These are phyloP conservation scores for Magnaporthiopsis poae DNA, from an alignment of 2,329 filamentous ascomycete genomes.

Conservation along the genomic window DNA sequence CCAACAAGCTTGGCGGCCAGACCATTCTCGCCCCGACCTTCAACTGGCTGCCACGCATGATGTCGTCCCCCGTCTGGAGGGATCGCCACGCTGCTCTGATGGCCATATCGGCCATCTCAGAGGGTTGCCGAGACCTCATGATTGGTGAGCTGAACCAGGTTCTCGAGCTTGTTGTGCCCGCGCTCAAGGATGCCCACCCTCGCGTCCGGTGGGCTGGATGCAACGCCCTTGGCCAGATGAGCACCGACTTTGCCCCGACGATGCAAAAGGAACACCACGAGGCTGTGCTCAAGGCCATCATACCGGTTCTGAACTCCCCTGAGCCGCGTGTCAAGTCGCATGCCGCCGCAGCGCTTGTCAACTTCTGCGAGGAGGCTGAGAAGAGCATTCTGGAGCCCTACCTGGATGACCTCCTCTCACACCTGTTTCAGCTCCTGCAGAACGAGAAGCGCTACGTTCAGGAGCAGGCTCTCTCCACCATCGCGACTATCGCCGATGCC, in stretches of 20 bases:
- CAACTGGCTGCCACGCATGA: constrained; percentile 94
- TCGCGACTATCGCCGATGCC: constrained; percentile 97
- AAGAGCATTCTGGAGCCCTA: constrained; percentile 87
- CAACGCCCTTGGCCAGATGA: constrained; percentile 99
- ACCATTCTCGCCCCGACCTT: constrained; percentile 90
- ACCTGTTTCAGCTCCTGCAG: constrained; percentile 77
- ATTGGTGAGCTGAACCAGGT: constrained; percentile 88
- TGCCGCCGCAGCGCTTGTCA: constrained; percentile 92
- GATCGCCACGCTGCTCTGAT: constrained; percentile 94
- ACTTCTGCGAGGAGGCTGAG: constrained; percentile 97
- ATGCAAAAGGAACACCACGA: constrained; percentile 97
- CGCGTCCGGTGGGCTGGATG: constrained; percentile 95
- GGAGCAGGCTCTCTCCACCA: constrained; percentile 93
- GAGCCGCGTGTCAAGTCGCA: constrained; percentile 94
- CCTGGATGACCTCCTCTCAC: constrained; percentile 73
- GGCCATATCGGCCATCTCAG: constrained; percentile 97
- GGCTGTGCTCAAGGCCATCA: constrained; percentile 76
- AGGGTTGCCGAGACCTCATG: constrained; percentile 94
- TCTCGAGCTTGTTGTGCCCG: constrained; percentile 84
- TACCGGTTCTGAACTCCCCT: constrained; percentile 79
- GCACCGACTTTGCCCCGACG: constrained; percentile 92
- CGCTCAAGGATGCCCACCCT: constrained; percentile 79
- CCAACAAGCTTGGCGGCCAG: constrained; percentile 92
- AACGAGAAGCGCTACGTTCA: constrained; percentile 94
- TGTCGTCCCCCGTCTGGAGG: constrained; percentile 87